phyloP scores from a whole-genome alignment of 2,329 filamentous ascomycete genomes.

The Cryoendolithus antarcticus region DNA sequence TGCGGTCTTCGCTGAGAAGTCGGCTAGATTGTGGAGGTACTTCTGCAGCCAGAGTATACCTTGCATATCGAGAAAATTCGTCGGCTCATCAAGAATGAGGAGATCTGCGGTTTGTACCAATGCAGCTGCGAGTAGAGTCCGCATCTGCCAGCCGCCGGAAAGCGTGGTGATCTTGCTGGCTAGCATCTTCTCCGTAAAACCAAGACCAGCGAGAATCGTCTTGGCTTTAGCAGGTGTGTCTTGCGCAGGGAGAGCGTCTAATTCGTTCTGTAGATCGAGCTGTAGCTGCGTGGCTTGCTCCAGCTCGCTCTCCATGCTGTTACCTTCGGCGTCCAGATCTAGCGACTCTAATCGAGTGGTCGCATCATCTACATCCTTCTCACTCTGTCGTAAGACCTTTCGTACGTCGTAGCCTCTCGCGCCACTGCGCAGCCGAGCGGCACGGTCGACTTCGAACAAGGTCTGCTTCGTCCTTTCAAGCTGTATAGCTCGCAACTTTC shows the following conservation, averaged over 20 bases:
- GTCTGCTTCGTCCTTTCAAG: conserved; percentile 10
- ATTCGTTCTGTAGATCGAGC: conserved; percentile 45
- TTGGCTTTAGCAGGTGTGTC: conserved; percentile 48
- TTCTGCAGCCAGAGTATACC: conserved; percentile 77
- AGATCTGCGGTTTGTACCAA: conserved; percentile 65
- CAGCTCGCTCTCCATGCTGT: conserved; percentile 48
- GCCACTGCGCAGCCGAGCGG: conserved; percentile 62
- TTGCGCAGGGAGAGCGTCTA: conserved; percentile 2
- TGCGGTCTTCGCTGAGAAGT: conserved; percentile 38
- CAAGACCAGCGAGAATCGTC: conserved; percentile 55
- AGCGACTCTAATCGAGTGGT: conserved; percentile 23
- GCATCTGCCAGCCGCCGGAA: conserved; percentile 50
- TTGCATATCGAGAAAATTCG: conserved; percentile 72
- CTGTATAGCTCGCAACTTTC: conserved; percentile 1
- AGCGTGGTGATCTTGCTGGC: conserved; percentile 49
- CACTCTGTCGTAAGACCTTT: conserved; percentile 59
- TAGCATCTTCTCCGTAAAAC: conserved; percentile 54
- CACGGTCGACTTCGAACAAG: conserved; percentile 29
- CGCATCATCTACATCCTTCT: conserved; percentile 47
- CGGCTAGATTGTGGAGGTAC: conserved; percentile 48
- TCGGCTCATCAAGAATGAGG: conserved; percentile 74
- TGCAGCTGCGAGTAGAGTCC: conserved; percentile 35
- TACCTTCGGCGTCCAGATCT: conserved; percentile 38
- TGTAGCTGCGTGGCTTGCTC: conserved; percentile 59
- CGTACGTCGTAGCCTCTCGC: conserved; percentile 61